phyloP scores from a whole-genome alignment of 805 yeast genomes.

The Starmerella apis region DNA sequence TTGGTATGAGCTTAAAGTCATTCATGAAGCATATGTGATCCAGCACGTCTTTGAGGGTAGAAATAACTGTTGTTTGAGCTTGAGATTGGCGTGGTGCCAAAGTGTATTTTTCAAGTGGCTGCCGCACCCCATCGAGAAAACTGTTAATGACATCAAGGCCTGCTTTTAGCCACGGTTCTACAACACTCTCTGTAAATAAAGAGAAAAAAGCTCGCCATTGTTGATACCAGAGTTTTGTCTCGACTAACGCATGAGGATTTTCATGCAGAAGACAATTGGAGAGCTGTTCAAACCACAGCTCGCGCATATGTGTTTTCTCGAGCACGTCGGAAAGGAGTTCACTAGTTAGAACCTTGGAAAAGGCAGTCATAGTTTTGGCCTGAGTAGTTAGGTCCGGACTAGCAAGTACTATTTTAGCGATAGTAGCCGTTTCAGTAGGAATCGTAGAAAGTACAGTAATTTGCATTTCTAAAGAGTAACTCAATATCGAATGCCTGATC shows the following conservation, averaged over 20 bases:
- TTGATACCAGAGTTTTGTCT: not conserved
- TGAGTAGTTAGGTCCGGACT: not conserved
- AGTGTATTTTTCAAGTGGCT: not conserved
- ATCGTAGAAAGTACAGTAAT: not conserved
- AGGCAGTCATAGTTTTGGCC: not conserved
- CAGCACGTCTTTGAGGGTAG: conserved; percentile 1
- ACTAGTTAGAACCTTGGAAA: not conserved
- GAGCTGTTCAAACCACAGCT: not conserved
- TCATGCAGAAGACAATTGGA: not conserved
- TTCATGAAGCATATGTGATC: not conserved
- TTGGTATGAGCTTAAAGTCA: not conserved
- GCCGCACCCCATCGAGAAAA: not conserved
- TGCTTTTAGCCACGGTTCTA: not conserved
- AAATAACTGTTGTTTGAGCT: not conserved
- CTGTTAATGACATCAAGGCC: conserved; percentile 4
- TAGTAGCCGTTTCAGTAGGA: not conserved
- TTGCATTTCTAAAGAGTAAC: not conserved
- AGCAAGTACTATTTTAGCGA: not conserved
- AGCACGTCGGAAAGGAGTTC: not conserved
- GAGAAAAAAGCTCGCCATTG: not conserved
- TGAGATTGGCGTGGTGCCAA: not conserved
- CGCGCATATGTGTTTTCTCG: not conserved
- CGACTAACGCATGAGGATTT: not conserved
- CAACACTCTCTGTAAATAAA: not conserved
- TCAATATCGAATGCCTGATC: not conserved